These are phyloP conservation scores for Phytophthora capsici DNA, from an alignment of 352 stramenopile genomes.

Conservation along the genomic window DNA sequence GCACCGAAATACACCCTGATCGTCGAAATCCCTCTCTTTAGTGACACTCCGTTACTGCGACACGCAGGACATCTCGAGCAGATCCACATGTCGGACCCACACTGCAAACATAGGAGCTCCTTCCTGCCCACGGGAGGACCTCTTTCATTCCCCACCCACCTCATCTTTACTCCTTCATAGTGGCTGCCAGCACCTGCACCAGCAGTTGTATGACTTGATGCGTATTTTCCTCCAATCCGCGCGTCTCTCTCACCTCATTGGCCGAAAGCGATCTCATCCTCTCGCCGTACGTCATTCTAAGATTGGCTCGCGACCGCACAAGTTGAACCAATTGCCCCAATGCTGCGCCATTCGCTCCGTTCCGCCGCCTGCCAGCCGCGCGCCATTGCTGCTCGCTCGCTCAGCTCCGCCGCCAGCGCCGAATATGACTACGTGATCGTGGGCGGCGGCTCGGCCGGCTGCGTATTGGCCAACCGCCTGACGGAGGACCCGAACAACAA, in stretches of 20 bases:
- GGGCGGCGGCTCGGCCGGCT: constrained; percentile 90
- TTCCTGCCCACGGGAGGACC: constrained; percentile 7
- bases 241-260: constrained; percentile 1
- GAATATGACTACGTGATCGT: constrained; percentile 95
- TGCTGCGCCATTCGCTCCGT: constrained; percentile 35
- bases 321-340: constrained; percentile 26
- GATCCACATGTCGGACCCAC: constrained; percentile 4
- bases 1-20: constrained; percentile 10
- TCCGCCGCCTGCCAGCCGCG: background rate
- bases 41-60: constrained; percentile 1
- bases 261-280: background rate
- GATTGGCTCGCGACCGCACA: constrained; percentile 31
- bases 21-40: constrained; percentile 10
- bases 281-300: constrained; percentile 6
- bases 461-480: constrained; percentile 91
- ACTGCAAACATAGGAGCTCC: constrained; percentile 7
- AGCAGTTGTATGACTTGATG: background rate
- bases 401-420: constrained; percentile 26
- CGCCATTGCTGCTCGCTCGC: constrained; percentile 11
- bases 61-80: background rate
- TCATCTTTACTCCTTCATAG: constrained; percentile 17
- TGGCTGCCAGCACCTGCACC: constrained; percentile 21
- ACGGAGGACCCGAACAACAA: constrained; percentile 81
- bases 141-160: background rate
- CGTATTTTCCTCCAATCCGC: constrained; percentile 18